Evolutionary conservation across 2,329 filamentous ascomycete species (phyloP), one percentile per base, ranked within the genome.

Genomic region (Ophiocordyceps sinensis): DNA sequence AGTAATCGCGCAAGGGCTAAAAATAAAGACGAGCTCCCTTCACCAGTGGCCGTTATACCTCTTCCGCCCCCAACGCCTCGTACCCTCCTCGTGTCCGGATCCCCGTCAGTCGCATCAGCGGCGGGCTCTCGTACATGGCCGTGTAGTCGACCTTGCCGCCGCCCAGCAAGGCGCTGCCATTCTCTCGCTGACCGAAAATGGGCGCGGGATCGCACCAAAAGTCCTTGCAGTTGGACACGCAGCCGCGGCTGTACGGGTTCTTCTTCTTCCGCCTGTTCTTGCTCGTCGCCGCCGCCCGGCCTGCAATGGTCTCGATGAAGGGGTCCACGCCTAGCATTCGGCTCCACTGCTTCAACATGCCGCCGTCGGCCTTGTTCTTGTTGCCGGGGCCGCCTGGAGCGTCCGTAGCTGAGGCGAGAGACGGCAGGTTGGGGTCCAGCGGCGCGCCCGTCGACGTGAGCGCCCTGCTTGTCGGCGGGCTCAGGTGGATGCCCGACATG

Each of bases 161-260:
- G 13, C 79, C 85, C 8, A 98, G 64, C 57, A 87, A 65, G 0
- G 83, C 87, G 36, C 71, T 70, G 12, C 88, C 88, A 39, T 75
- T 81, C 52, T 85, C 77, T 43, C 82, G 73, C 51, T 71, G 76
- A 11, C 82, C 78, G 57, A 94, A 89, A 15, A 94, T 60, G 0
- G 89, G 83, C 2, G 84, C 80, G 2, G 85, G 78, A 56, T 96
- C 91, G 53, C 84, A 89, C 86, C 88, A 96, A 59, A 98, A 98
- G 61, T 98, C 93, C 49, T 77, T 82, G 62, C 91, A 98, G 57
- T 98, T 98, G 44, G 79, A 75, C n/a, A 93, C 51, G 32, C 86
- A 70, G 8, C 91, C 91, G 28, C 79, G 72, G 43, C 79, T 89
- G 60, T 89, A 98, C 0, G 88, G 88, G 57, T 96, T 98, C 49